phyloP scores from a whole-genome alignment of 1,284 basidiomycete species.

The Inonotus obliquus region DNA sequence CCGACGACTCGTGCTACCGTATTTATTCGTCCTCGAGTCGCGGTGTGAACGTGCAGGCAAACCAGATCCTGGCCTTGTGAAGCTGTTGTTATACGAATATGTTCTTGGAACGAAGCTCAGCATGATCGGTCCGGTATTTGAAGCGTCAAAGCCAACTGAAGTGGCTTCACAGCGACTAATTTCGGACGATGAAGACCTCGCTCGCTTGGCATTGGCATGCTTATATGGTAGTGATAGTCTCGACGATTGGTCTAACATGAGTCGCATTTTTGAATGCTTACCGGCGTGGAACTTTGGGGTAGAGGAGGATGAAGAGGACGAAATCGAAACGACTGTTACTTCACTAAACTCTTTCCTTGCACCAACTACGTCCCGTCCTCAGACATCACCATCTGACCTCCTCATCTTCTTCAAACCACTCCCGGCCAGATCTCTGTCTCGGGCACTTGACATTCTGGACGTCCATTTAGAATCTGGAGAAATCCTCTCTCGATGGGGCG shows the following conservation, averaged over 20 bases:
- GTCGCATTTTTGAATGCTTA: constrained; percentile 87
- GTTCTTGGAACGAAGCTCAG: constrained; percentile 66
- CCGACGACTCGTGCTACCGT: constrained; percentile 77
- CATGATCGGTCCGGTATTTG: constrained; percentile 72
- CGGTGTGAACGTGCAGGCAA: constrained; percentile 74
- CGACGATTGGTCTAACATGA: constrained; percentile 80
- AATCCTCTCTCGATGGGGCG: constrained; percentile 82
- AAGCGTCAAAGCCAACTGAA: constrained; percentile 85
- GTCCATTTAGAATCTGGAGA: constrained; percentile 92
- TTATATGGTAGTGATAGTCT: constrained; percentile 79
- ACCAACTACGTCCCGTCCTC: constrained; percentile 61
- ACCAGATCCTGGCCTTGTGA: constrained; percentile 60
- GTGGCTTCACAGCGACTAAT: constrained; percentile 67
- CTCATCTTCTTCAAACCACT: constrained; percentile 80
- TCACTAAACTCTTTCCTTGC: constrained; percentile 77
- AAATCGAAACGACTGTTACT: constrained; percentile 71
- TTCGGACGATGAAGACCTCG: constrained; percentile 78
- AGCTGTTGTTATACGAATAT: constrained; percentile 69
- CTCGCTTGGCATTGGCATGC: constrained; percentile 78
- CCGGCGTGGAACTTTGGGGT: constrained; percentile 78
- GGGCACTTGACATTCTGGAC: constrained; percentile 84
- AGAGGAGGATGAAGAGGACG: constrained; percentile 58
- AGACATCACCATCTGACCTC: constrained; percentile 64
- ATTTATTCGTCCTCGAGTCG: constrained; percentile 85
- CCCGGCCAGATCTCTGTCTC: constrained; percentile 66